Evolutionary conservation across 345 rosid genomes (phyloP), one percentile per base, ranked within the genome.

Genomic region (Draba incana): DNA sequence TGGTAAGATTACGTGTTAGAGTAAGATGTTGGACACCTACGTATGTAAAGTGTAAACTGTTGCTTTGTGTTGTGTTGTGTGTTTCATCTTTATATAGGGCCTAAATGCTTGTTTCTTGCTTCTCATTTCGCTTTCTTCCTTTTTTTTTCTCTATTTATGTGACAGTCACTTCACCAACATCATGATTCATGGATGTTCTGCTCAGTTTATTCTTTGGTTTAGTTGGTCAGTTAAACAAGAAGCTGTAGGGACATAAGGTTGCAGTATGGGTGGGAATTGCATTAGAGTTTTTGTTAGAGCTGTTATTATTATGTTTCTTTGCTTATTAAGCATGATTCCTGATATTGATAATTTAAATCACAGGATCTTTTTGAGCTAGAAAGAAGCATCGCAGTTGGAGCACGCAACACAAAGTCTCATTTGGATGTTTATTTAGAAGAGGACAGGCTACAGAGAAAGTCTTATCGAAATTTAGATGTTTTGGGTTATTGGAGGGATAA

Each of bases 181-280:
- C 83, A 85, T n/a, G n/a, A n/a, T n/a, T n/a, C n/a, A n/a, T 82
- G 92, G 70, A 81, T 78, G 76, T 81, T 69, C 53, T 75, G 70
- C 55, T 53, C 78, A 61, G 50, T 72, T 25, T 82, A 44, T 72
- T 75, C 62, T 61, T 72, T 52, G 50, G 63, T 78, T 74, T 65
- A 69, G 78, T 52, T 64, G 73, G 76, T 62, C 74, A 66, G 77
- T 71, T 68, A 37, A 72, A 50, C 72, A 77, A 77, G 72, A 81
- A 78, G 62, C 81, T 79, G 77, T 75, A 59, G 81, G 77, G 81
- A 62, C 67, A 55, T 54, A 66, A 20, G 59, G 55, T 75, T 75
- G 28, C 60, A 63, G 61, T 62, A 68, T 56, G 76, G 55, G 72
- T 62, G 35, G 70, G 56, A 52, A 80, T 62, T 67, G 82, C 46